Evolutionary conservation across 2,329 filamentous ascomycete genomes (phyloP), one percentile per base, ranked within the genome.

Genomic region (Talaromyces sp.): DNA sequence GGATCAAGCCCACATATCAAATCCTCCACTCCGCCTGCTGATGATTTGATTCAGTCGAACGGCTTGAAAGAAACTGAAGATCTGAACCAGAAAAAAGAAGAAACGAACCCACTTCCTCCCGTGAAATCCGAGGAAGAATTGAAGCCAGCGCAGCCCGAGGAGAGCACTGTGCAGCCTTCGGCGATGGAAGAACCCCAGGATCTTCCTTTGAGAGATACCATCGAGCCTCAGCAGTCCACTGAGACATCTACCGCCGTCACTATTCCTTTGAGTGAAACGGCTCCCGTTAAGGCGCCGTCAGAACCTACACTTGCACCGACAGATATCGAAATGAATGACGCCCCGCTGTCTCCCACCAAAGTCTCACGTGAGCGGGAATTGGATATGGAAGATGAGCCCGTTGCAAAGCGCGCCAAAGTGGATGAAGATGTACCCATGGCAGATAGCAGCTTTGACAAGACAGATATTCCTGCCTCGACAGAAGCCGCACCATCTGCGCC

Each of bases 341-440:
- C 80, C 1, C 81, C 84, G 0, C 72, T 78, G 3, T 80, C 81
- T 1, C 78, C 80, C 3, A 75, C 76, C 3, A 94, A 93, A 78
- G 74, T 90, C 13, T 84, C 91, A 1, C 88, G 92, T 11, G 90
- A 89, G 70, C 89, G 93, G 15, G 92, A 96, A 66, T 89, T 92
- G 4, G 92, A 96, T 69, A 80, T 68, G 13, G 71, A 69, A 19
- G 81, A 83, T 22, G 80, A 92, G 69, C 92, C 89, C 62, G 86
- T 86, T 17, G 86, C 92, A 1, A 97, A 97, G 81, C 89, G 93
- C 29, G 87, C 91, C 43, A 94, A 89, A 78, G 90, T 91, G 0
- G 90, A 91, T 17, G 81, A 82, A 13, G 80, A 83, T 51, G 79
- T 79, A 22, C 68, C 72, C 1, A 80, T 81, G 36, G 76, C 78